Conservation (phyloP, 495 filamentous ascomycete species). For the Xylaria palmicola region DNA sequence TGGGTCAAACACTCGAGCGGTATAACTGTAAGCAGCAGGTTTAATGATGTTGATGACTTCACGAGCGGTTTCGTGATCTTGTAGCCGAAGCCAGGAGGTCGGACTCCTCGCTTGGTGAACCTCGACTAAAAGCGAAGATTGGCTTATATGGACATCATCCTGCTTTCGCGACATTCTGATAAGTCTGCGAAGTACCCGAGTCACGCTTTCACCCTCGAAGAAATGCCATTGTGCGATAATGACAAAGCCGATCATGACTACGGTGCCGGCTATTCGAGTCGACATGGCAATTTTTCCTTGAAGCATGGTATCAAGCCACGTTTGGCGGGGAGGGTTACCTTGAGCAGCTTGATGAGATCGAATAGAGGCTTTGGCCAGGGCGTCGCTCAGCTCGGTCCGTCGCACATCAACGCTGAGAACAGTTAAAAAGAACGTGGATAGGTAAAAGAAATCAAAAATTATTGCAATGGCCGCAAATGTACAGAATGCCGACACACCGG, state of each 20-base stretch:
- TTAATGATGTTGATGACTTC: slow-evolving; percentile 69
- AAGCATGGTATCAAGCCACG: slow-evolving; percentile 51
- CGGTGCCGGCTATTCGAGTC: slow-evolving; percentile 60
- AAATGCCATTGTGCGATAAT: slow-evolving; percentile 66
- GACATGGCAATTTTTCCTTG: slow-evolving; percentile 53
- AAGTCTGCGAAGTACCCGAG: slow-evolving; percentile 43
- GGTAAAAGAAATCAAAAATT: slow-evolving; percentile 66
- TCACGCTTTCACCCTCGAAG: slow-evolving; percentile 53
- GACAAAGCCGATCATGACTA: slow-evolving; percentile 60
- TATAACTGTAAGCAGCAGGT: slow-evolving; percentile 61
- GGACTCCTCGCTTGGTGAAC: slow-evolving; percentile 69
- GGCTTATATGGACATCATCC: slow-evolving; percentile 28
- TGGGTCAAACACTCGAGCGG: slow-evolving; percentile 66
- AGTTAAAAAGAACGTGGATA: slow-evolving; percentile 69
- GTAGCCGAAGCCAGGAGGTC: slow-evolving; percentile 66
- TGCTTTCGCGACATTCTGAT: slow-evolving; percentile 27
- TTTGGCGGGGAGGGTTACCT: slow-evolving; percentile 27
- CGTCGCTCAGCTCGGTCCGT: slow-evolving; percentile 60
- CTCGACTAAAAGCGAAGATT: slow-evolving; percentile 42
- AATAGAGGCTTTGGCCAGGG: slow-evolving; percentile 44
- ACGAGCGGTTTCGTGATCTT: slow-evolving; percentile 70
- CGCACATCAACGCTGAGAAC: slow-evolving; percentile 73
- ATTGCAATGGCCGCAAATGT: slow-evolving; percentile 66
- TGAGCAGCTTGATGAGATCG: slow-evolving; percentile 30
- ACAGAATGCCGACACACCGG: slow-evolving; percentile 66